Conservation (phyloP, 768 basidiomycete genomes). For the Boletus eberwhitei region DNA sequence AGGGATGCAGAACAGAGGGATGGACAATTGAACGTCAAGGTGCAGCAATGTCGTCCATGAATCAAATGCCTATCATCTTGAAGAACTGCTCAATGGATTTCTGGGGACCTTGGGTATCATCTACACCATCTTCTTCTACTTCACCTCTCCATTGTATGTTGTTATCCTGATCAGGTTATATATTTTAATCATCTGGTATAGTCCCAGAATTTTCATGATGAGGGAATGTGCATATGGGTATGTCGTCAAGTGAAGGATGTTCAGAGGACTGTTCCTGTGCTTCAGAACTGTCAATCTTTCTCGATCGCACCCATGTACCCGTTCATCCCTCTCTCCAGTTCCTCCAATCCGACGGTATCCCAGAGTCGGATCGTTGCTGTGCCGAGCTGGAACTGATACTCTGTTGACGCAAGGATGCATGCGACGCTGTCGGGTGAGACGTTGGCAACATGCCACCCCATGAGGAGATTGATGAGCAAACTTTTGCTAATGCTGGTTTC, state of each 20-base stretch:
- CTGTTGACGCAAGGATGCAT: constrained; percentile 30
- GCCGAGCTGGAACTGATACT: constrained; percentile 27
- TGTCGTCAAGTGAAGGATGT: background rate
- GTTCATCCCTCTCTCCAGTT: constrained; percentile 11
- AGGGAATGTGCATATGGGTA: constrained; percentile 5
- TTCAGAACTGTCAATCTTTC: constrained; percentile 4
- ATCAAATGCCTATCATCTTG: constrained; percentile 70
- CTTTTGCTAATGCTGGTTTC: constrained; percentile 37
- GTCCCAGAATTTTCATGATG: background rate
- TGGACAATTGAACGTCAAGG: constrained; percentile 73
- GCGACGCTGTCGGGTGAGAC: constrained; percentile 29
- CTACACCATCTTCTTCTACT: constrained; percentile 37
- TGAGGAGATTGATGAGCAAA: constrained; percentile 38
- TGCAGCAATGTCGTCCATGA: constrained; percentile 78
- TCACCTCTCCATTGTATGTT: constrained; percentile 47
- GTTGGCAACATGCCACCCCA: constrained; percentile 26
- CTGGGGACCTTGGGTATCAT: constrained; percentile 47
- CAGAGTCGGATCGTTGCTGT: constrained; percentile 22
- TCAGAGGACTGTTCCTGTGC: constrained; percentile 3
- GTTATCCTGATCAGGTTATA: background rate
- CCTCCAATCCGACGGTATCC: constrained; percentile 34
- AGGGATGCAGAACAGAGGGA: constrained; percentile 51
- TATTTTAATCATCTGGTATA: constrained; percentile 3
- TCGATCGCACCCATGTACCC: constrained; percentile 27
- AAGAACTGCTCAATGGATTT: constrained; percentile 83